Conservation (phyloP, 2,329 filamentous ascomycete genomes). For the Exserohilum rostratum region DNA sequence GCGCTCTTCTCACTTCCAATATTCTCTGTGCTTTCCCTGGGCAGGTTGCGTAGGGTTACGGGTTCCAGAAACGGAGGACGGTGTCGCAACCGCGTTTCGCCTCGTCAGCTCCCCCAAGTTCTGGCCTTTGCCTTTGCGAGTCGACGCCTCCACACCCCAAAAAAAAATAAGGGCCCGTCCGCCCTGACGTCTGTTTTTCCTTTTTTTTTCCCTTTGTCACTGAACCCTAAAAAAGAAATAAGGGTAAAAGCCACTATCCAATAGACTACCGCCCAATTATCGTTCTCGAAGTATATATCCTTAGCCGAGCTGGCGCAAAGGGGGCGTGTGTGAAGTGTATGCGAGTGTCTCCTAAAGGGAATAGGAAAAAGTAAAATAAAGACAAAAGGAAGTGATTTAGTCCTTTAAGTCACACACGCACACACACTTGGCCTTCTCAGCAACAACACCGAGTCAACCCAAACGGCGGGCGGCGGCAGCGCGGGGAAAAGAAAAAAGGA, state of each 20-base stretch:
- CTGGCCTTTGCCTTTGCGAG: background rate
- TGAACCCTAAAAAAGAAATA: background rate
- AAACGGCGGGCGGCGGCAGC: too few relatives aligned
- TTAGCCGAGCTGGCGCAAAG: too few relatives aligned
- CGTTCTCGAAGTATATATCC: background rate
- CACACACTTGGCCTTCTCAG: too few relatives aligned
- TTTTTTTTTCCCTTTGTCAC: background rate
- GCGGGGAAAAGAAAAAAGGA: too few relatives aligned
- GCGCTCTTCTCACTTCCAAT: background rate
- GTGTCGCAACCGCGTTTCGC: slow-evolving; percentile 6
- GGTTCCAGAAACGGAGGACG: background rate
- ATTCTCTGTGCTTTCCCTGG: background rate
- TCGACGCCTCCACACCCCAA: too few relatives aligned
- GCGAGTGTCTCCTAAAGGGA: too few relatives aligned
- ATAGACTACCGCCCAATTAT: background rate
- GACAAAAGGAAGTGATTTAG: too few relatives aligned
- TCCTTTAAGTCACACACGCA: too few relatives aligned
- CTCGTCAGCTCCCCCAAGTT: slow-evolving; percentile 1
- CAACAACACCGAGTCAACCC: too few relatives aligned
- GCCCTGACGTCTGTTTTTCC: background rate
- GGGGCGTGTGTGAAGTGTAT: background rate
- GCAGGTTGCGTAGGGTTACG: background rate
- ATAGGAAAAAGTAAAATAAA: too few relatives aligned
- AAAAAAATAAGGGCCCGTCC: background rate
- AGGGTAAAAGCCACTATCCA: background rate